Base-by-base conservation (phyloP, 2,329 filamentous ascomycete species). In the Bimuria novae-zelandiae region DNA sequence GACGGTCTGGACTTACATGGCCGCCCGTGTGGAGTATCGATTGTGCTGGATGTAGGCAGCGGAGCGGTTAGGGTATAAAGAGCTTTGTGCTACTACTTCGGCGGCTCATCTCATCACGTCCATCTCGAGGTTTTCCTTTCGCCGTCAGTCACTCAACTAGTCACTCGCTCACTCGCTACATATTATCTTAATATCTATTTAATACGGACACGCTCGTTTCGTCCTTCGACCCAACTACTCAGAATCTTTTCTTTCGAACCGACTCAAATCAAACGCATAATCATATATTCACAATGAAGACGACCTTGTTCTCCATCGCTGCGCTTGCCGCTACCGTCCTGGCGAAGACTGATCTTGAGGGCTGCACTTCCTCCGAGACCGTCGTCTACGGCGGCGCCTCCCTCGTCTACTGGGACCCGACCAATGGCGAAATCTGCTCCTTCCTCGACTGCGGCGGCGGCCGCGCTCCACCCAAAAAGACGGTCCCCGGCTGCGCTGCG, bases 401-500 rank as follows among this genome's bases (percentile, higher is more conserved):
- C 50, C 55, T 80, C 41, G 71, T 84, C 63, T 88, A 79, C 77
- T 88, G 84, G 70, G 80, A 86, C 48, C 85, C 84, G 1, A 84
- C 74, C 60, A 84, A 81, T 16, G 84, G 85, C 67, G 85, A 88
- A 75, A 76, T 88, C 67, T 89, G 86, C 79, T 76, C 77, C 10
- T 66, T 83, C 56, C 78, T 85, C 60, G 86, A 89, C 79, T 89
- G 86, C 72, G 86, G 86, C 52, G 86, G 86, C 59, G 86, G 85
- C 50, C 79, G 82, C 40, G 86, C 85, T 7, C 84, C 86, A 3
- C 82, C 84, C 55, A 88, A 84, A 76, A 84, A 81, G 14, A 81
- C 79, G 22, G 81, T 85, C 19, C 86, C 86, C 0, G 86, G 85
- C 2, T 89, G 86, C 64, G 64, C 71, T 2, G 63, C 51, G 3